Base-by-base conservation (phyloP, 2,329 filamentous ascomycete genomes). In the Aspergillus candidus region DNA sequence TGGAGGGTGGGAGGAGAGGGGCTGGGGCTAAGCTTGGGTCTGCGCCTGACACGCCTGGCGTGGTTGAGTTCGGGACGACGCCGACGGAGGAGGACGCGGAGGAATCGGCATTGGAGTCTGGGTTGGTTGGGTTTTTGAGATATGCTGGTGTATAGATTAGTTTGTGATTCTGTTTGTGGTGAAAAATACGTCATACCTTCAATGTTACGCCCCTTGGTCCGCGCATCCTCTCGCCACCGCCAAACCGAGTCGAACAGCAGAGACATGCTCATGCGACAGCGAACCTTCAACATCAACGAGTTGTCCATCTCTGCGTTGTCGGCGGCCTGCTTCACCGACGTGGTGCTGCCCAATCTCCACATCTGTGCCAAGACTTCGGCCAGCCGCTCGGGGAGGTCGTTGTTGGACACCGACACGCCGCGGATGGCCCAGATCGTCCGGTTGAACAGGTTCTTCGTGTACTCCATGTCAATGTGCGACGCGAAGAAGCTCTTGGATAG, bases 121-220 rank as follows among this genome's bases (percentile, higher is more conserved):
- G 86, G 61, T 91, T 85, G 45, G 89, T 94, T 35, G 88, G 87
- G 59, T 93, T 88, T 62, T 91, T 89, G 48, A 89, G 79, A 53
- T 86, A 88, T 68, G 73, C 72, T 72, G 40, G 11, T 47, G 40
- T 38, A 31, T 40, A 5, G 17, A 15, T 46, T 58, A 55, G 48
- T 43, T 45, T 17, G 40, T 12, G 13, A 11, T 34, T 13, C 12
- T 11, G n/a, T 36, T 30, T 4, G 30, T 12, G 14, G 2, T n/a
- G 4, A 17, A 18, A 13, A 10, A 33, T 27, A 46, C 43, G 41
- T 13, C 79, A 72, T 75, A 88, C 84, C 77, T 70, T 88, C 84
- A 43, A 88, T 74, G 49, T 83, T 84, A 58, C 83, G 78, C 38
- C 82, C 85, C 62, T 81, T 76, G 38, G 83, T 78, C 63, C 86